These are phyloP conservation scores for Naganishia randhawae DNA, from an alignment of 768 basidiomycete species.

Conservation along the genomic window DNA sequence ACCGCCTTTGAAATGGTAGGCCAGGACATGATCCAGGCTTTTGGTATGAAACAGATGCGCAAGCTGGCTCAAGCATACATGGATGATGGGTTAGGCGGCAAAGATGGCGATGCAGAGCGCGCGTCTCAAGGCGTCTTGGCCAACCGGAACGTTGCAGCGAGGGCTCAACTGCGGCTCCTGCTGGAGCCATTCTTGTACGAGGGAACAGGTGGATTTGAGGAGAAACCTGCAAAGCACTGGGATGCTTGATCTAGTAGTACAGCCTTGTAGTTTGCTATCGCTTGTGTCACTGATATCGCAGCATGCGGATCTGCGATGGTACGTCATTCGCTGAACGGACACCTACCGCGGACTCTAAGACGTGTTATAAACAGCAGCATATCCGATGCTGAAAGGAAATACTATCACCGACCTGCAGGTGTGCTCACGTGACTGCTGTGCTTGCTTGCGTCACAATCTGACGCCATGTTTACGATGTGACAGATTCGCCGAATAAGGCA, in stretches of 20 bases:
- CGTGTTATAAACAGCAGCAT: too few relatives aligned
- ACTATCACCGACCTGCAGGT: too few relatives aligned
- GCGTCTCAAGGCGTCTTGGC: slow-evolving; percentile 12
- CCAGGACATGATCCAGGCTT: slow-evolving; percentile 34
- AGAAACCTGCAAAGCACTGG: slow-evolving; percentile 23
- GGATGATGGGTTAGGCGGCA: slow-evolving; percentile 35
- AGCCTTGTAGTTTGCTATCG: too few relatives aligned
- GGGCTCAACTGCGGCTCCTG: slow-evolving; percentile 22
- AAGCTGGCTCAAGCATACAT: slow-evolving; percentile 43
- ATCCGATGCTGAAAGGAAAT: too few relatives aligned
- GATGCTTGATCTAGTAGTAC: neutral
- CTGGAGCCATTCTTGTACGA: slow-evolving; percentile 22
- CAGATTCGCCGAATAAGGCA: slow-evolving; percentile 12
- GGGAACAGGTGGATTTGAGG: slow-evolving; percentile 21
- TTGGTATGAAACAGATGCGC: slow-evolving; percentile 37
- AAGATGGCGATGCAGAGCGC: slow-evolving; percentile 16
- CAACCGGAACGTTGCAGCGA: slow-evolving; percentile 12
- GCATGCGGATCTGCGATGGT: too few relatives aligned
- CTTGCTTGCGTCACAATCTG: slow-evolving; percentile 7
- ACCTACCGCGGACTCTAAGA: too few relatives aligned
- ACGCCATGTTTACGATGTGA: slow-evolving; percentile 19
- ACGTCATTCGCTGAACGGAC: too few relatives aligned
- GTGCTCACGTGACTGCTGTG: too few relatives aligned
- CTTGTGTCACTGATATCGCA: too few relatives aligned
- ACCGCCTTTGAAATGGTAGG: slow-evolving; percentile 38